These are phyloP conservation scores for Tritrichomonas musculus DNA, from an alignment of 208 protist species.

Conservation along the genomic window DNA sequence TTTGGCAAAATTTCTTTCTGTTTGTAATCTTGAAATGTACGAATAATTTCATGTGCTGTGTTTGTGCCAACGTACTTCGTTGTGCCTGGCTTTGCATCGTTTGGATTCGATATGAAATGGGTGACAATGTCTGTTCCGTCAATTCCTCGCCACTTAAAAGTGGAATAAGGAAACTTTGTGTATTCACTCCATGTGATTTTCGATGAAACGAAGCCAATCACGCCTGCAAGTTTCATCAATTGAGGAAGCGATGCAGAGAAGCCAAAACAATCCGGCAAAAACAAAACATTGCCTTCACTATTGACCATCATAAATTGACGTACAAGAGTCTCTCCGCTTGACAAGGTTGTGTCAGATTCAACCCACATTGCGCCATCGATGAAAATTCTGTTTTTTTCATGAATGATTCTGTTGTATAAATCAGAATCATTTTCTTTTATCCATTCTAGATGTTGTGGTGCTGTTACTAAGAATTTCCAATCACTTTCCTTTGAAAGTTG, in stretches of 20 bases:
- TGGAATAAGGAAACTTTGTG: neutral
- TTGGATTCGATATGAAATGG: slow-evolving; percentile 9
- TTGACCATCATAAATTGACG: neutral
- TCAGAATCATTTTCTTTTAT: neutral
- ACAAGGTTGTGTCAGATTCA: neutral
- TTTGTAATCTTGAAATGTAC: neutral
- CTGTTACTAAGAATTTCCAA: neutral
- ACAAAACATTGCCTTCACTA: neutral
- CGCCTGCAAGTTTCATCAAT: neutral
- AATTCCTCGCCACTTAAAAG: slow-evolving; percentile 34
- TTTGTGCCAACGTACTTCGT: neutral
- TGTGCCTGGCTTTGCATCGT: neutral
- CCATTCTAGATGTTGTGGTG: neutral
- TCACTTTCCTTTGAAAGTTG: neutral
- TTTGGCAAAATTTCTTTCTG: neutral
- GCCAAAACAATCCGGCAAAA: slow-evolving; percentile 9
- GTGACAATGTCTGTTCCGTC: neutral
- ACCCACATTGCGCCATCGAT: neutral
- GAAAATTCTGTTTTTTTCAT: neutral
- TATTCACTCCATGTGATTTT: slow-evolving; percentile 1
- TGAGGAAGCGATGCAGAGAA: neutral
- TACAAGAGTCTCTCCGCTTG: slow-evolving; percentile 28
- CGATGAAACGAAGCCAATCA: neutral
- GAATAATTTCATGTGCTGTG: neutral
- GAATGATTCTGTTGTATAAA: neutral